These are phyloP conservation scores for Backusella luteola DNA, from an alignment of 192 early-diverging fungal genomes.

Conservation along the genomic window DNA sequence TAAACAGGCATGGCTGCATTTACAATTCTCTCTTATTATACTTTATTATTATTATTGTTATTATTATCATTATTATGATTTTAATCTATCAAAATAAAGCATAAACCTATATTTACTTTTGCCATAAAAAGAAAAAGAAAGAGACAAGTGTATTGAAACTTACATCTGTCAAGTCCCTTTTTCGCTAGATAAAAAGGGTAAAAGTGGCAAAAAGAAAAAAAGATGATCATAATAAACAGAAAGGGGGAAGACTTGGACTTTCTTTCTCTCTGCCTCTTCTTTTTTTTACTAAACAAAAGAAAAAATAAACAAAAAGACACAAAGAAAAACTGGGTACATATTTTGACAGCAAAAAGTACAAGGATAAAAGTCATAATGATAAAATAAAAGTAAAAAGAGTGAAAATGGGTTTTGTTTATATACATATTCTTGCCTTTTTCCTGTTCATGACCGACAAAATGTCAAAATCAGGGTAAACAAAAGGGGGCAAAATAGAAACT, in stretches of 20 bases:
- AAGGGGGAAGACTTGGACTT: background rate
- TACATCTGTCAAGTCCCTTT: background rate
- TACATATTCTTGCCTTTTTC: background rate
- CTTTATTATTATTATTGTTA: background rate
- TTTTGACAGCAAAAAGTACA: background rate
- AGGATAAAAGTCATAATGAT: background rate
- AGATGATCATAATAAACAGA: background rate
- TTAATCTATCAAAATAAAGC: background rate
- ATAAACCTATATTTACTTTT: background rate
- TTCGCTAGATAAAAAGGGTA: background rate
- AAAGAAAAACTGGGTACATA: background rate
- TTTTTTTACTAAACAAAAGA: background rate
- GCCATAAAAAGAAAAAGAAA: background rate
- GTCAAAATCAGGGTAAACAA: background rate
- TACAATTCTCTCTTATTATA: constrained; percentile 6
- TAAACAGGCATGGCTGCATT: constrained; percentile 10
- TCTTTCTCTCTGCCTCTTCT: background rate
- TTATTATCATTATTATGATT: background rate
- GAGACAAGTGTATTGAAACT: background rate
- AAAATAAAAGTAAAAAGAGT: background rate
- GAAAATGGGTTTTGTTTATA: background rate
- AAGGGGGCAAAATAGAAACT: background rate
- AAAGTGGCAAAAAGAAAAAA: constrained; percentile 5
- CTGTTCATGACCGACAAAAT: background rate
- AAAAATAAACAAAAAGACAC: background rate